Base-by-base conservation (phyloP, 169 alveolate genomes). In the Eimeria necatrix region DNA sequence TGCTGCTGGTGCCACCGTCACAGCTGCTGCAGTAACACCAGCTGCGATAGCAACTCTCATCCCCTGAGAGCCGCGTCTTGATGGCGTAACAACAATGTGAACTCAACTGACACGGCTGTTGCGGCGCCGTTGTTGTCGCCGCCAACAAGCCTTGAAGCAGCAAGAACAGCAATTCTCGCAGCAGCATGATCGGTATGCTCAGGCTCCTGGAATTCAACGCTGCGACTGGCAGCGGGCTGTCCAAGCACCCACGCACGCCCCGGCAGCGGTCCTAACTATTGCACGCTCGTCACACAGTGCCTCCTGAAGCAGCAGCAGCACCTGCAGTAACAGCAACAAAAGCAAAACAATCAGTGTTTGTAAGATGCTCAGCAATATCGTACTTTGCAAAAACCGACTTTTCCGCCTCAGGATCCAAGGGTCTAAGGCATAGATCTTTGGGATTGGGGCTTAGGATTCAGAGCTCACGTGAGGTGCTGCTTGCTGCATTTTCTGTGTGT, bases 261-360 rank as follows among this genome's bases (percentile, higher is more conserved):
- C 89, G 48, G 89, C 89, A 49, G 89, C 71, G 10, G 3, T n/a
- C 70, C 61, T 60, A 60, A 49, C 61, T 18, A 49, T 8, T 64
- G 68, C 71, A 20, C 61, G 89, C 68, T 73, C 84, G 53, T 73
- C 84, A 32, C 84, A 73, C 59, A 80, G 68, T 64, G 68, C 71
- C 89, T 49, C 89, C 68, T 80, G 70, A 70, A 81, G 91, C 91
- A 81, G 91, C 91, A 81, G 70, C 76, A 81, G 70, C 70, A 81
- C 74, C 74, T 22, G 91, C 91, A 51, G 91, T 48, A n/a, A 49
- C 49, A 81, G 22, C 91, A 22, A 53, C 70, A 81, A 48, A 74
- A 56, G 91, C 91, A 49, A 76, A 14, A 76, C 61, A 18, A 32
- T 5, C 18, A 32, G 26, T 5, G 22, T 20, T 9, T 16, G 74